Conservation (phyloP, 768 basidiomycete species). For the Pleurotus platypus region DNA sequence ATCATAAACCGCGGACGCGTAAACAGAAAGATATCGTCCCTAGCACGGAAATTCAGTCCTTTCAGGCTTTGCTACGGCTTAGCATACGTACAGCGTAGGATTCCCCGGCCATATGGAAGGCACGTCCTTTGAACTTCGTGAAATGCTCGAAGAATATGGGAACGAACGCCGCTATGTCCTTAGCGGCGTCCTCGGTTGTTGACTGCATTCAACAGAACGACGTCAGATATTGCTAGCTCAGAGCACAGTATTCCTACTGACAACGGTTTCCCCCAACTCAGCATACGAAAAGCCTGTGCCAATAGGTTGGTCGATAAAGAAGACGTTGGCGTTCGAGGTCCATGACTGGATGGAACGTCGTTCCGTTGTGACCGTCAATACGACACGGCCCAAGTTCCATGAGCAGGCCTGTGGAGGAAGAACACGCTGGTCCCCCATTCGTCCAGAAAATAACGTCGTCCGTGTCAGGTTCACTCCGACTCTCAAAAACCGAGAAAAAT, state of each 20-base stretch:
- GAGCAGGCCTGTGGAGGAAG: constrained; percentile 55
- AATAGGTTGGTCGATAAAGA: constrained; percentile 61
- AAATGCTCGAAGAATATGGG: constrained; percentile 75
- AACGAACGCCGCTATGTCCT: constrained; percentile 68
- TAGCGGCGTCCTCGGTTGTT: constrained; percentile 63
- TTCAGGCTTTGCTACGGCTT: neutral
- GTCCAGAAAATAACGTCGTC: constrained; percentile 64
- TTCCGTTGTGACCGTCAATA: constrained; percentile 46
- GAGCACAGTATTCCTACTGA: constrained; percentile 21
- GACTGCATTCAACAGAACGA: constrained; percentile 28
- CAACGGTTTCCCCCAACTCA: constrained; percentile 59
- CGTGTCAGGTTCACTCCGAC: constrained; percentile 52
- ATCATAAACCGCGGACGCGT: constrained; percentile 75
- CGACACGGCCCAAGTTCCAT: constrained; percentile 78
- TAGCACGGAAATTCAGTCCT: constrained; percentile 16
- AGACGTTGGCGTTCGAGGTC: constrained; percentile 63
- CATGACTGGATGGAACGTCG: constrained; percentile 55
- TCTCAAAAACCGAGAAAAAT: constrained; percentile 81
- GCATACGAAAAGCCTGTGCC: constrained; percentile 64
- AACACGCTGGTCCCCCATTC: constrained; percentile 42
- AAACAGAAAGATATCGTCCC: constrained; percentile 71
- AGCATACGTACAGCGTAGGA: constrained; percentile 61
- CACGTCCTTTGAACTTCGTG: constrained; percentile 60
- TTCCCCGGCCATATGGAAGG: constrained; percentile 68
- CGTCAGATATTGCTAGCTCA: neutral